A percentile compares a stretch with the other conserved stretches of the same genome.
These are phyloP conservation scores for Somion occarium DNA, from an alignment of 1,284 basidiomycete genomes.

Conservation along the genomic window DNA sequence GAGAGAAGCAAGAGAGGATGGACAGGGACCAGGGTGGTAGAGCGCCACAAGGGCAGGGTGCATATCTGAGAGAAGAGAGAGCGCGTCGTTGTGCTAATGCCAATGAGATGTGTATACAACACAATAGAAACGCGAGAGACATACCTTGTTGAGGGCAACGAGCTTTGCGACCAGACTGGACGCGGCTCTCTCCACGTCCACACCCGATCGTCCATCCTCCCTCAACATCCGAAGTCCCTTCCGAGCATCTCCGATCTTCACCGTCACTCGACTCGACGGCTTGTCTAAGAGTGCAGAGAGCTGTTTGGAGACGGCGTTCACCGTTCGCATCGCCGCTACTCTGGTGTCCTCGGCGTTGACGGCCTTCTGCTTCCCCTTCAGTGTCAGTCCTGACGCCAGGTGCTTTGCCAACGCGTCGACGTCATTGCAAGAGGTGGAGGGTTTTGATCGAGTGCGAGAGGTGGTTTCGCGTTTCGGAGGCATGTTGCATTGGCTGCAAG, in stretches of 20 bases:
- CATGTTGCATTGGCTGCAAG: background rate
- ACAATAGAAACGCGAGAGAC: constrained; percentile 20
- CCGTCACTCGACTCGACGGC: constrained; percentile 16
- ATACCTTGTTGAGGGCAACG: constrained; percentile 59
- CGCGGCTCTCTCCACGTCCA: constrained; percentile 71
- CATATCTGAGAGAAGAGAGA: constrained; percentile 41
- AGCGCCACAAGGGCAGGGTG: constrained; percentile 37
- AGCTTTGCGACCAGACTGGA: constrained; percentile 61
- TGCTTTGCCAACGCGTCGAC: constrained; percentile 7
- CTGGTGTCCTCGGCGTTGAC: background rate
- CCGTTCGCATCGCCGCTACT: constrained; percentile 45
- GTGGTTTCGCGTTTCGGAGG: background rate
- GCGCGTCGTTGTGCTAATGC: constrained; percentile 46
- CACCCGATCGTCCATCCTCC: constrained; percentile 36
- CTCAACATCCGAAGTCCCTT: constrained; percentile 44
- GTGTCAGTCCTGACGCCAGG: constrained; percentile 6
- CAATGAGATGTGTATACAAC: constrained; percentile 1
- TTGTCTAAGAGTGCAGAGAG: constrained; percentile 44
- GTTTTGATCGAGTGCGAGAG: background rate
- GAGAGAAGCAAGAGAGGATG: constrained; percentile 1
- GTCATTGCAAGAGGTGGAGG: background rate
- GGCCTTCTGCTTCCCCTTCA: constrained; percentile 14
- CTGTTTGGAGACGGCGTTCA: constrained; percentile 57
- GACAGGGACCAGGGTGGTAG: constrained; percentile 11
- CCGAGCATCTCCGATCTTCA: constrained; percentile 24